Conservation (phyloP, 2,329 filamentous ascomycete genomes). For the Knufia fluminis region DNA sequence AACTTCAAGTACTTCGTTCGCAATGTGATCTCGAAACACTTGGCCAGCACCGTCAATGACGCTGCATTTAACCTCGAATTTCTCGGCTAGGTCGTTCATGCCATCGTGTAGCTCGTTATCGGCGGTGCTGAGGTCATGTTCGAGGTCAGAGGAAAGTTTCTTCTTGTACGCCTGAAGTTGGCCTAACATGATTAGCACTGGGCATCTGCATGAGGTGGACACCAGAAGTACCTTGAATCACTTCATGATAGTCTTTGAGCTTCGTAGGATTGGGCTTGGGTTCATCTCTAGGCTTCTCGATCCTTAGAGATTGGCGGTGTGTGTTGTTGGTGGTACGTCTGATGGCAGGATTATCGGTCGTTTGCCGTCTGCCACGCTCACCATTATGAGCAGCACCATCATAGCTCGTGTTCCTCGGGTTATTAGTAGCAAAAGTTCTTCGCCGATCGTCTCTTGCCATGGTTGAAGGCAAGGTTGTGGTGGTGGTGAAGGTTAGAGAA, state of each 20-base stretch:
- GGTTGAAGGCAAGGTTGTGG: neutral
- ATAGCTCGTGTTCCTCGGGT: no score
- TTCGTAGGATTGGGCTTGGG: neutral
- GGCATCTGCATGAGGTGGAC: neutral
- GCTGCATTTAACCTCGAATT: slow-evolving; percentile 1
- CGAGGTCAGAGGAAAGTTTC: neutral
- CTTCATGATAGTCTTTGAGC: neutral
- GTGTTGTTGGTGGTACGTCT: neutral
- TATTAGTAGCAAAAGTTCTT: neutral
- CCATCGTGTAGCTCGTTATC: neutral
- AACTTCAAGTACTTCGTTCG: neutral
- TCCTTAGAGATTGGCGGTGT: neutral
- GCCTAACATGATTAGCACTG: neutral
- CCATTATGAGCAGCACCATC: neutral
- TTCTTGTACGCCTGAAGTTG: neutral
- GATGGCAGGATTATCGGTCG: neutral
- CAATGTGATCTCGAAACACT: neutral
- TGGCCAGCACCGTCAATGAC: neutral
- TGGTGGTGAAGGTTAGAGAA: no score
- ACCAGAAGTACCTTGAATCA: neutral
- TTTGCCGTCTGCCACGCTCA: neutral
- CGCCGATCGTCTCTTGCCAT: slow-evolving; percentile 7
- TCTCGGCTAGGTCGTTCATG: neutral
- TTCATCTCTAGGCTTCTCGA: neutral
- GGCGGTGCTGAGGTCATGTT: neutral